A percentile compares a stretch with the other conserved stretches of the same genome.
Evolutionary conservation across 2,329 filamentous ascomycete species (phyloP).

Genomic region (Neonectria faginata): DNA sequence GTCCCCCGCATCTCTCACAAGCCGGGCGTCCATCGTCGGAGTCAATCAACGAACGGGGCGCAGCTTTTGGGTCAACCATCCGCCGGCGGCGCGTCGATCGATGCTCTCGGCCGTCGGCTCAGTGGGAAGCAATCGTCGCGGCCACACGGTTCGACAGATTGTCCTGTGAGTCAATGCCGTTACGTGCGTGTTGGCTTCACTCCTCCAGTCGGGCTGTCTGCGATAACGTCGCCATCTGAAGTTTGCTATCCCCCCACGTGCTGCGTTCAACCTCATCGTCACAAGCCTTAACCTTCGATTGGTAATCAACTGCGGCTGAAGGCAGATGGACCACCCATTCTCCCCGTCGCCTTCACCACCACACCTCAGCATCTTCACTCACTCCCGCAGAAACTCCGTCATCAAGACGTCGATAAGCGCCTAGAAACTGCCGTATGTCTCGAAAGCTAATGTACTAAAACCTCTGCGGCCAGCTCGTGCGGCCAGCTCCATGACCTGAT

Average conservation of each 20-base stretch:
- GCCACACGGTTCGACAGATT: not conserved
- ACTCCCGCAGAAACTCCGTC: not conserved
- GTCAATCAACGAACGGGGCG: conserved; percentile 10
- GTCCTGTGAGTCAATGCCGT: conserved; percentile 10
- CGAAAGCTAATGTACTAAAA: conserved; percentile 30
- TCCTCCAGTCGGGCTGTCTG: conserved; percentile 3
- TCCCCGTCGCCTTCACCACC: not conserved
- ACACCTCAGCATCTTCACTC: not conserved
- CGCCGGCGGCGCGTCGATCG: not conserved
- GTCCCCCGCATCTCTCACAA: conserved; percentile 7
- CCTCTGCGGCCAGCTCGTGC: conserved; percentile 31
- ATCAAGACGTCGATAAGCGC: conserved; percentile 9
- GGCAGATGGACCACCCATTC: not conserved
- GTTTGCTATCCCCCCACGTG: conserved; percentile 1
- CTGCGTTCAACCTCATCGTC: not conserved
- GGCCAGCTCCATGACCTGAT: conserved; percentile 38
- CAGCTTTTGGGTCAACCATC: conserved; percentile 2
- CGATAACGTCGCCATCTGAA: conserved; percentile 2
- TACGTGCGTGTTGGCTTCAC: conserved; percentile 11
- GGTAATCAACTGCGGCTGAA: conserved; percentile 17
- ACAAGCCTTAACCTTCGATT: not conserved
- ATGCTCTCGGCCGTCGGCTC: not conserved
- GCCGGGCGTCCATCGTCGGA: conserved; percentile 17
- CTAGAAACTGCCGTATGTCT: conserved; percentile 16
- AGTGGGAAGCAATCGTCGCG: not conserved